A percentile compares a stretch with the other conserved stretches of the same genome.
Evolutionary conservation across 371 early-diverging fungal species (phyloP).

Genomic region (Mortierella sp.): DNA sequence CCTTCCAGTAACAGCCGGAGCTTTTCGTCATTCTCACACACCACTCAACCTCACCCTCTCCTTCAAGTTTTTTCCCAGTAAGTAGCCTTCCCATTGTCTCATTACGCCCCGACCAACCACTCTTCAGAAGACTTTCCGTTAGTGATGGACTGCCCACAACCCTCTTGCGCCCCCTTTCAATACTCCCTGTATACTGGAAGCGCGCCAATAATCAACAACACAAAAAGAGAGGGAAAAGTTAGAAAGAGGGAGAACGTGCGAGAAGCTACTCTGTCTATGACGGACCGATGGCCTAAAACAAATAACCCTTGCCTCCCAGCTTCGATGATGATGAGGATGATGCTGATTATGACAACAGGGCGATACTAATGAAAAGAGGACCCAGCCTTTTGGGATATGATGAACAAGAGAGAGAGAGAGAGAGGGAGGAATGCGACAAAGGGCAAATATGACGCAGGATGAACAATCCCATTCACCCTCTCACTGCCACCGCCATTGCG

Average conservation of each 20-base stretch:
- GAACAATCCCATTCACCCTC: not conserved
- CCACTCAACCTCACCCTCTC: no score
- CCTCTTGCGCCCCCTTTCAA: not conserved
- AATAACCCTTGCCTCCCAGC: not conserved
- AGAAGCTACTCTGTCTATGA: not conserved
- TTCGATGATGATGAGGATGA: not conserved
- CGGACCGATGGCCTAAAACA: not conserved
- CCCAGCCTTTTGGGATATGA: not conserved
- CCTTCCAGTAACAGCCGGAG: not conserved
- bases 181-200: not conserved
- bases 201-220: not conserved
- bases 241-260: not conserved
- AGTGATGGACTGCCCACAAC: not conserved
- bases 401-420: not conserved
- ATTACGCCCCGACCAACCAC: conserved; percentile 8
- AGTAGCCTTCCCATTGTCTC: conserved; percentile 7
- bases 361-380: not conserved
- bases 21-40: not conserved
- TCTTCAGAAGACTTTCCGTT: not conserved
- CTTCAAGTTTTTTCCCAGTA: not conserved
- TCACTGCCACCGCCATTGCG: not conserved
- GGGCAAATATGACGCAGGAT: conserved; percentile 1
- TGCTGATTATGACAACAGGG: not conserved
- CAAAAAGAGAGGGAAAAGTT: not conserved
- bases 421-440: not conserved